phyloP scores from a whole-genome alignment of 2,329 filamentous ascomycete genomes.

The Lizonia empirigonia region DNA sequence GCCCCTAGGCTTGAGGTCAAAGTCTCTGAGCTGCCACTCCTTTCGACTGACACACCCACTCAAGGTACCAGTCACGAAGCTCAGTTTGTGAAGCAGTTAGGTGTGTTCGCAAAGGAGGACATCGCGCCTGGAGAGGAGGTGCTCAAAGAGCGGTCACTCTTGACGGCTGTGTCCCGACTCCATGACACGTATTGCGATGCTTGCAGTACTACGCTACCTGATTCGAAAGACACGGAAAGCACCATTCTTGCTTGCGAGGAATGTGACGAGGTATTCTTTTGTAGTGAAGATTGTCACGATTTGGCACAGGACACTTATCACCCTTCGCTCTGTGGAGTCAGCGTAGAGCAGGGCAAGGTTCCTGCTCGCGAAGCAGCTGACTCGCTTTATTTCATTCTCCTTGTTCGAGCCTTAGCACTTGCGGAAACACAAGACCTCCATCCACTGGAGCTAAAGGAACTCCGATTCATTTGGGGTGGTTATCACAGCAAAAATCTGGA shows the following conservation, averaged over 20 bases:
- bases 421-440: slow-evolving; percentile 64
- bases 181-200: slow-evolving; percentile 90
- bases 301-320: slow-evolving; percentile 64
- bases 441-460: slow-evolving; percentile 64
- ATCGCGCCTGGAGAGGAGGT: slow-evolving; percentile 77
- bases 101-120: slow-evolving; percentile 85
- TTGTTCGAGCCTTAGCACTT: slow-evolving; percentile 65
- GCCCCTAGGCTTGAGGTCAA: slow-evolving; percentile 83
- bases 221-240: slow-evolving; percentile 10
- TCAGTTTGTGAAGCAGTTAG: slow-evolving; percentile 74
- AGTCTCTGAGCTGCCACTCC: slow-evolving; percentile 74
- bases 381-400: slow-evolving; percentile 63
- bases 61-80: slow-evolving; percentile 56
- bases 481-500: slow-evolving; percentile 51
- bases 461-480: slow-evolving; percentile 70
- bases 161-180: slow-evolving; percentile 87
- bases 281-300: slow-evolving; percentile 61
- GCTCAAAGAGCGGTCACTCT: slow-evolving; percentile 79
- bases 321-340: slow-evolving; percentile 61
- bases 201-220: slow-evolving; percentile 75
- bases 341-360: slow-evolving; percentile 61
- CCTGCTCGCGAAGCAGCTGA: slow-evolving; percentile 63
- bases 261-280: slow-evolving; percentile 66
- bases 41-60: slow-evolving; percentile 46
- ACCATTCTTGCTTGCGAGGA: slow-evolving; percentile 56